Percentiles rank a stretch among this genome's conserved stretches.
phyloP scores from a whole-genome alignment of 2,329 filamentous ascomycete genomes.

The Fusarium buharicum region DNA sequence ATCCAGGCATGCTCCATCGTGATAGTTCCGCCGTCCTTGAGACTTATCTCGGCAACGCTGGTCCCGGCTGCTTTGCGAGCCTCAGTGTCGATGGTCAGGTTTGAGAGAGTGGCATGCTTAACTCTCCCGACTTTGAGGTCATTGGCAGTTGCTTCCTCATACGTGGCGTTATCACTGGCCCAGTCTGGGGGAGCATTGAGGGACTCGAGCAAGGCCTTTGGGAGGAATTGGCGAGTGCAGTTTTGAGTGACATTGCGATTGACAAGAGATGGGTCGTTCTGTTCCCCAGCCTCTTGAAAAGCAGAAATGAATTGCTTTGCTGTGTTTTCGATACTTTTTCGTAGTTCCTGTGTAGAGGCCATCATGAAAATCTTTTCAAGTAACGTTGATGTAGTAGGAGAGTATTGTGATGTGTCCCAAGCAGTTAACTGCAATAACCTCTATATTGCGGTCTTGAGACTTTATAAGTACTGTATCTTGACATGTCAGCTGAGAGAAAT shows the following conservation, averaged over 20 bases:
- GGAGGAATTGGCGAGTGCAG: constrained; percentile 23
- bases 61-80: constrained; percentile 7
- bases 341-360: constrained; percentile 1
- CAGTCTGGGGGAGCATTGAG: not conserved
- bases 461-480: too few species aligned
- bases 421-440: too few species aligned
- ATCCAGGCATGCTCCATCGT: constrained; percentile 25
- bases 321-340: constrained; percentile 12
- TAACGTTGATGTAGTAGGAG: too few species aligned
- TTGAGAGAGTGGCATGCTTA: not conserved
- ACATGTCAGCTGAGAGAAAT: not conserved
- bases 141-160: constrained; percentile 8
- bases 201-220: not conserved
- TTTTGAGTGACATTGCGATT: constrained; percentile 23
- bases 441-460: too few species aligned
- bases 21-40: constrained; percentile 7
- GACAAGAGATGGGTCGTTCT: constrained; percentile 23
- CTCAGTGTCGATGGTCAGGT: constrained; percentile 17
- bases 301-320: constrained; percentile 1
- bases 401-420: too few species aligned
- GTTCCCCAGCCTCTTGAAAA: constrained; percentile 14
- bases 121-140: constrained; percentile 14
- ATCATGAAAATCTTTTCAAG: too few species aligned
- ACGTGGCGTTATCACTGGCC: constrained; percentile 11
- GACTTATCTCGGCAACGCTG: constrained; percentile 2